Percentiles rank a stretch among this genome's conserved stretches.
phyloP scores from a whole-genome alignment of 108 stramenopile species.

The Craspedostauros australis region DNA sequence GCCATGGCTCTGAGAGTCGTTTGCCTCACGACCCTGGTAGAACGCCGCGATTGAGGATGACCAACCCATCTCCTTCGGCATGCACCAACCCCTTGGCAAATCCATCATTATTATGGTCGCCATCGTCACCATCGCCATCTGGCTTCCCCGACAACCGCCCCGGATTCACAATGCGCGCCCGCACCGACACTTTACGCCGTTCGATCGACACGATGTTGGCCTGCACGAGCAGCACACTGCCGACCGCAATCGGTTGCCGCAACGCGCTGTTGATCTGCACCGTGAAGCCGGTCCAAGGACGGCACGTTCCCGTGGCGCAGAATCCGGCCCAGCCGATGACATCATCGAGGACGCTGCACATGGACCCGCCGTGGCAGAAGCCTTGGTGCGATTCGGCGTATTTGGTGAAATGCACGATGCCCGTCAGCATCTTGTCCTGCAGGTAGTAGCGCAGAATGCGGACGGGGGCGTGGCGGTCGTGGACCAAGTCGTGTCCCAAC shows the following conservation, averaged over 20 bases:
- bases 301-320: slow-evolving; percentile 49
- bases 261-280: slow-evolving; percentile 75
- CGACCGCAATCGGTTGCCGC: slow-evolving; percentile 52
- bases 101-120: slow-evolving; percentile 1
- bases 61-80: slow-evolving; percentile 57
- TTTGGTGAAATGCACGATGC: slow-evolving; percentile 63
- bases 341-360: slow-evolving; percentile 79
- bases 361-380: slow-evolving; percentile 80
- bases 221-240: slow-evolving; percentile 37
- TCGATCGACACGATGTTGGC: slow-evolving; percentile 46
- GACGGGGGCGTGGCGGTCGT: slow-evolving; percentile 50
- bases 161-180: slow-evolving; percentile 37
- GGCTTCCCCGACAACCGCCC: not conserved
- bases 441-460: slow-evolving; percentile 60
- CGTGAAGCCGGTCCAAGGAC: slow-evolving; percentile 79
- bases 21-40: slow-evolving; percentile 11
- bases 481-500: slow-evolving; percentile 66
- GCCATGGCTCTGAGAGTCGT: no score
- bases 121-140: slow-evolving; percentile 1
- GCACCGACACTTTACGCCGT: slow-evolving; percentile 64
- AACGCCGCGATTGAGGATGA: slow-evolving; percentile 52
- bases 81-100: slow-evolving; percentile 23
- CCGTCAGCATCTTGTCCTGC: slow-evolving; percentile 54
- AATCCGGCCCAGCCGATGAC: slow-evolving; percentile 80
- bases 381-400: slow-evolving; percentile 74